Conservation (phyloP, 371 early-diverging fungal species). For the Homolaphlyctis polyrhiza region DNA sequence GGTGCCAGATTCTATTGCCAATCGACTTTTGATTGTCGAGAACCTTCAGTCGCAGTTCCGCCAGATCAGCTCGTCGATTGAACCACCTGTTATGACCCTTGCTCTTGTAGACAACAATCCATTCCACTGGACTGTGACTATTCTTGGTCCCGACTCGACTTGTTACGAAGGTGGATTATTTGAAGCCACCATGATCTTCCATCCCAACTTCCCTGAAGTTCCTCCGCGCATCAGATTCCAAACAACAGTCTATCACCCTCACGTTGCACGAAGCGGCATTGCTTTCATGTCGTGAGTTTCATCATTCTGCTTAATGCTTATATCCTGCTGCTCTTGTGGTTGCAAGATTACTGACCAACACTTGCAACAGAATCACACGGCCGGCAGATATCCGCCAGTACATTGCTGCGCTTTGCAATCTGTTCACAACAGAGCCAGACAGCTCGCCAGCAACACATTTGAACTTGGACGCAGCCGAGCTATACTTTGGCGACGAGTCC, state of each 20-base stretch:
- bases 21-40: conserved; percentile 35
- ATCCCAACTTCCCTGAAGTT: conserved; percentile 46
- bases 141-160: conserved; percentile 43
- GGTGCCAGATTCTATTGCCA: conserved; percentile 30
- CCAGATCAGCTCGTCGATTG: conserved; percentile 42
- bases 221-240: conserved; percentile 45
- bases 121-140: conserved; percentile 46
- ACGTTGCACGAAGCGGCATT: conserved; percentile 48
- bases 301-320: not conserved
- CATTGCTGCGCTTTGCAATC: conserved; percentile 22
- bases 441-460: conserved; percentile 46
- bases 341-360: not conserved
- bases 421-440: conserved; percentile 34
- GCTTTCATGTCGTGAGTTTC: conserved; percentile 38
- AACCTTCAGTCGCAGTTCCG: conserved; percentile 44
- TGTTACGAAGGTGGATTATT: conserved; percentile 54
- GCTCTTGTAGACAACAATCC: conserved; percentile 52
- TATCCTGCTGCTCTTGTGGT: not conserved
- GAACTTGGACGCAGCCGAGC: conserved; percentile 39
- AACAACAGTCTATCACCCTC: conserved; percentile 51
- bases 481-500: conserved; percentile 46
- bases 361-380: not conserved
- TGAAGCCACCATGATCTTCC: conserved; percentile 44
- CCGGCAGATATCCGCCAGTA: conserved; percentile 19
- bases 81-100: conserved; percentile 33